phyloP scores from a whole-genome alignment of 768 basidiomycete species.

The Termitomyces sp. region DNA sequence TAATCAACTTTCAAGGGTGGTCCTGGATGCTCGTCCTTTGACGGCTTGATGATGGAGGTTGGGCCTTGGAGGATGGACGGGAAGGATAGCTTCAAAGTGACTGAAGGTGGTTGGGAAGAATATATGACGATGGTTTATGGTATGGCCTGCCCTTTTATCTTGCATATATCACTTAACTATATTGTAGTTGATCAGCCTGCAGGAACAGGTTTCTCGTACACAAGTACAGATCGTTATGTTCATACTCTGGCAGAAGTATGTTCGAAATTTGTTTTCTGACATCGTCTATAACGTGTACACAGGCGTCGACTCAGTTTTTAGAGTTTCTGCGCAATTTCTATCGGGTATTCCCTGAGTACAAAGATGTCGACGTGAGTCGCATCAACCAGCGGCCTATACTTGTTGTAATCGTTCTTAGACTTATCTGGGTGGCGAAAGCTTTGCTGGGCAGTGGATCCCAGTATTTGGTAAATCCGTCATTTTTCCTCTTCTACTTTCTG shows the following conservation, averaged over 20 bases:
- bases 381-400: neutral
- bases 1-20: conserved; percentile 58
- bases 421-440: conserved; percentile 94
- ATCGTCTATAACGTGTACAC: conserved; percentile 4
- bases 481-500: neutral
- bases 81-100: conserved; percentile 61
- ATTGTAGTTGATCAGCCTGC: conserved; percentile 91
- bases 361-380: conserved; percentile 54
- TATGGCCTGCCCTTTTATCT: conserved; percentile 33
- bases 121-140: conserved; percentile 91
- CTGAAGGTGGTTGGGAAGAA: conserved; percentile 95
- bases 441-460: conserved; percentile 96
- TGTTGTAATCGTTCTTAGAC: no score
- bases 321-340: conserved; percentile 89
- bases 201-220: conserved; percentile 91
- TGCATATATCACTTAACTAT: conserved; percentile 1
- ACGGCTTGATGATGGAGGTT: conserved; percentile 97
- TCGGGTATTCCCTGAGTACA: conserved; percentile 84
- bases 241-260: conserved; percentile 66
- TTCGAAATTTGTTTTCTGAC: neutral
- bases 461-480: conserved; percentile 65
- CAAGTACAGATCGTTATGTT: conserved; percentile 79
- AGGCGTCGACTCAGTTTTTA: conserved; percentile 77
- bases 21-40: conserved; percentile 96
- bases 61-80: conserved; percentile 86